These are phyloP conservation scores for Trichoderma endophyticum DNA, from an alignment of 2,329 filamentous ascomycete species.

Conservation along the genomic window DNA sequence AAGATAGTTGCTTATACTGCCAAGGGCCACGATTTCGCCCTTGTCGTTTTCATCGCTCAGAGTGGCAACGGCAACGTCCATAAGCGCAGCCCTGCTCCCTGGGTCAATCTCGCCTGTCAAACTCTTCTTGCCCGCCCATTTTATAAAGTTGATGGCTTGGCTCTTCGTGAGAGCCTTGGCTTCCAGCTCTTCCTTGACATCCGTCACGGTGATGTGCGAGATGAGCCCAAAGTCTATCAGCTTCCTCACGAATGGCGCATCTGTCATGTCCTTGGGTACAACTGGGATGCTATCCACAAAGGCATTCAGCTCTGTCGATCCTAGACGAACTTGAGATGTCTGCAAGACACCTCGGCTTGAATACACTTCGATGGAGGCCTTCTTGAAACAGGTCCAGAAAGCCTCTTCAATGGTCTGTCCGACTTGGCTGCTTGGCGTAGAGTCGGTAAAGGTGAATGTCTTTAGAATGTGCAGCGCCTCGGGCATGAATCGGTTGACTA, in stretches of 20 bases:
- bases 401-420: conserved; percentile 88
- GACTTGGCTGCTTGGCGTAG: conserved; percentile 81
- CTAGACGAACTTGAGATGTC: conserved; percentile 79
- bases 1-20: conserved; percentile 71
- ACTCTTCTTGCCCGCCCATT: conserved; percentile 75
- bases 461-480: conserved; percentile 80
- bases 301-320: conserved; percentile 58
- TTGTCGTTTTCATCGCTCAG: conserved; percentile 58
- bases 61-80: conserved; percentile 77
- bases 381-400: conserved; percentile 89
- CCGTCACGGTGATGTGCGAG: conserved; percentile 80
- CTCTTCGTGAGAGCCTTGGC: conserved; percentile 73
- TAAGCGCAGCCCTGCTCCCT: conserved; percentile 62
- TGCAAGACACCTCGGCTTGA: conserved; percentile 83
- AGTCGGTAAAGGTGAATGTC: conserved; percentile 85
- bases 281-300: conserved; percentile 90
- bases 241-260: conserved; percentile 72
- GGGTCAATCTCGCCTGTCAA: conserved; percentile 69
- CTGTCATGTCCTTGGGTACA: conserved; percentile 71
- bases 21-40: conserved; percentile 73
- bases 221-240: conserved; percentile 82
- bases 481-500: conserved; percentile 66
- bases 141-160: conserved; percentile 79
- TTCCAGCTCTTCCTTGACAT: conserved; percentile 81
- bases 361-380: conserved; percentile 79